phyloP scores from a whole-genome alignment of 2,329 filamentous ascomycete genomes.

The Phyllosticta paracitricarpa region DNA sequence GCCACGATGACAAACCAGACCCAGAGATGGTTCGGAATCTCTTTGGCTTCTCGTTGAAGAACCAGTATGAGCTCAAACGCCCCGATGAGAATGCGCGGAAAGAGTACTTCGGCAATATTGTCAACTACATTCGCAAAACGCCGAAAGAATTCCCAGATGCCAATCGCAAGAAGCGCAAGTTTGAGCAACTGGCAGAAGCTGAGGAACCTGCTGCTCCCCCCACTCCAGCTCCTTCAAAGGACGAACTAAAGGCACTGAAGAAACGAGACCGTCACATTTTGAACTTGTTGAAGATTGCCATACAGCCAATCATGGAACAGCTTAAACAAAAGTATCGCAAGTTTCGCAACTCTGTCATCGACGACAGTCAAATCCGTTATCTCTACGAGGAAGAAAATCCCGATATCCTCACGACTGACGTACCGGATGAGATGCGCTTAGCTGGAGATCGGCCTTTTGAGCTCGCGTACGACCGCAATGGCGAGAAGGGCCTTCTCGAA shows the following conservation, averaged over 20 bases:
- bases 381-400: conserved; percentile 77
- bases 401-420: conserved; percentile 49
- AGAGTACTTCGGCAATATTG: conserved; percentile 69
- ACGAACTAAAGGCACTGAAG: conserved; percentile 69
- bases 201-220: conserved; percentile 50
- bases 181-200: conserved; percentile 63
- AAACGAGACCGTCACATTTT: conserved; percentile 74
- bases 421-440: conserved; percentile 46
- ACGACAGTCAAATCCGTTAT: conserved; percentile 65
- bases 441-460: conserved; percentile 60
- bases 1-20: conserved; percentile 47
- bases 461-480: conserved; percentile 68
- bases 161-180: conserved; percentile 70
- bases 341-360: conserved; percentile 66
- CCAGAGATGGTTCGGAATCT: conserved; percentile 59
- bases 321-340: conserved; percentile 84
- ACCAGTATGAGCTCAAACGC: conserved; percentile 58
- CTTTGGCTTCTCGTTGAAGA: conserved; percentile 77
- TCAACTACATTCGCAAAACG: conserved; percentile 66
- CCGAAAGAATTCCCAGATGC: conserved; percentile 83
- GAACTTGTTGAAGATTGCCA: conserved; percentile 76
- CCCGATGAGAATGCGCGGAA: conserved; percentile 59
- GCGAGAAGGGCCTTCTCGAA: conserved; percentile 65
- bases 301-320: conserved; percentile 96
- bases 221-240: conserved; percentile 56